Evolutionary conservation across 1,284 basidiomycete species (phyloP).

Genomic region (Neonothopanus nambi): DNA sequence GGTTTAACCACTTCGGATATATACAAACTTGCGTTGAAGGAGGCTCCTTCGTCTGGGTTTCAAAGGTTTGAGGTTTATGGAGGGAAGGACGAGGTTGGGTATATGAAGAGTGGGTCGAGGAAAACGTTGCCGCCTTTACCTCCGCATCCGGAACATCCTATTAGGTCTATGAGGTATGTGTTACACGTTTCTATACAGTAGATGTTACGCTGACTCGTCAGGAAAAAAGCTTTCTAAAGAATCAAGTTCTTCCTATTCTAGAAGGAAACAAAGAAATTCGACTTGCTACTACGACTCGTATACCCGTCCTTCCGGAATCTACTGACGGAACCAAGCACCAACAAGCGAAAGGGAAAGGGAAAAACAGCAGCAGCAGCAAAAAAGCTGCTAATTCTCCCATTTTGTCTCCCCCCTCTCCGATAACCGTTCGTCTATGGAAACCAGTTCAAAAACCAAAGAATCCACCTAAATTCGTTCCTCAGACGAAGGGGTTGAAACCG

Average conservation of each 20-base stretch:
- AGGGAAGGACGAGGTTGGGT: constrained; percentile 8
- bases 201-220: no score
- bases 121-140: constrained; percentile 25
- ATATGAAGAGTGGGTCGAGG: constrained; percentile 3
- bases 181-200: no score
- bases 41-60: constrained; percentile 30
- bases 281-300: constrained; percentile 41
- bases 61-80: constrained; percentile 14
- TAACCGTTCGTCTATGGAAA: constrained; percentile 11
- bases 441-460: constrained; percentile 4
- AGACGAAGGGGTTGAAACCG: not conserved
- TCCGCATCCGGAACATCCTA: constrained; percentile 42
- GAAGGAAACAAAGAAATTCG: constrained; percentile 41
- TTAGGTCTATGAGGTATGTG: constrained; percentile 53
- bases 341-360: constrained; percentile 5
- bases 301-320: constrained; percentile 24
- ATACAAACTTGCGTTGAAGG: constrained; percentile 39
- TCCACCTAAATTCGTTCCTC: not conserved
- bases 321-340: constrained; percentile 28
- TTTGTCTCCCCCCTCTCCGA: constrained; percentile 4
- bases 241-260: constrained; percentile 48
- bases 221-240: constrained; percentile 64
- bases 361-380: constrained; percentile 29
- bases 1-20: constrained; percentile 44
- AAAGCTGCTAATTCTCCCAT: constrained; percentile 21